Evolutionary conservation across 2,329 filamentous ascomycete genomes (phyloP), one percentile per base, ranked within the genome.

Genomic region (Calonectria crousiana): DNA sequence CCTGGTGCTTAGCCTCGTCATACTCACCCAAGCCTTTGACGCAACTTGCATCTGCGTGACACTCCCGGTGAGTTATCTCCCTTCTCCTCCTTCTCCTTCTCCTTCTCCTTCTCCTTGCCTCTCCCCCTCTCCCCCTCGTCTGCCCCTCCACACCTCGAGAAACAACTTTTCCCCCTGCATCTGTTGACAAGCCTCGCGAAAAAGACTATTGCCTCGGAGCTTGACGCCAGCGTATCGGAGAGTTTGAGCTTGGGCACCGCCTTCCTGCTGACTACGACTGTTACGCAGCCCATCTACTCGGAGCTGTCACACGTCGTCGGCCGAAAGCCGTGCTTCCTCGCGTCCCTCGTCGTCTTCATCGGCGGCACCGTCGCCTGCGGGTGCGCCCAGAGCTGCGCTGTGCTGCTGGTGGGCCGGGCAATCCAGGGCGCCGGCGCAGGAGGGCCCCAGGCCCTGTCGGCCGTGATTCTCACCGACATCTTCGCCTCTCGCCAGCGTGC

Each of bases 211-310:
- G 78, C 79, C 23, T 58, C 67, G 49, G 80, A 82, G 44, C 72
- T 82, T 38, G 69, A 81, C 47, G 80, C 79, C 4, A 78, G 75
- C 8, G 74, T 81, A 20, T 78, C 79, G 2, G 72, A 81, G 53
- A 78, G 74, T 14, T 68, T 82, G 62, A 78, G 77, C 38, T 76
- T 82, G 16, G 93, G 93, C 2, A 94, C 93, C 6, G 91, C 91
- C 20, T 95, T 93, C 76, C 85, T 95, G 6, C 88, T 95, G 6
- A 90, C 92, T 4, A 91, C 90, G 71, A 92, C 93, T 0, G 89
- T 92, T 36, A 87, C 91, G 52, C 89, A 92, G 77, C 91, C 90
- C 4, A 82, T 84, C 6, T 78, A 86, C n/a, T 82, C 84, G 9
- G 82, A 84, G 3, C 70, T 86, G 13, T 84, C 83, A 38, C 80